phyloP scores from a whole-genome alignment of 805 yeast species.

The Jamesozyma lodderae region DNA sequence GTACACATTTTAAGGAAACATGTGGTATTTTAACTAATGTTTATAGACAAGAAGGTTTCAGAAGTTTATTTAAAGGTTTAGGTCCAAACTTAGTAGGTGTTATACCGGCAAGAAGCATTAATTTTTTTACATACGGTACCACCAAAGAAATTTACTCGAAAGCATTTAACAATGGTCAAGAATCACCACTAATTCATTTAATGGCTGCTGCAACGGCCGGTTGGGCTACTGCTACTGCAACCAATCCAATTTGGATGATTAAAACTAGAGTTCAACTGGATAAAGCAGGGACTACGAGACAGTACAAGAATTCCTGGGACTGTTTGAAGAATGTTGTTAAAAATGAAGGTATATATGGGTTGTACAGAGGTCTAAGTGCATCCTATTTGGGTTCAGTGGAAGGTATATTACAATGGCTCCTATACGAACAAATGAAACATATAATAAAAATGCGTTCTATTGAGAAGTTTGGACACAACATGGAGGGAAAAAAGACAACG shows the following conservation, averaged over 20 bases:
- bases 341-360: conserved; percentile 70
- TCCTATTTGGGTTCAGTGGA: conserved; percentile 90
- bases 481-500: conserved; percentile 31
- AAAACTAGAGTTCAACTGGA: conserved; percentile 93
- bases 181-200: conserved; percentile 78
- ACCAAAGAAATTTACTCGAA: conserved; percentile 68
- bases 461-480: conserved; percentile 30
- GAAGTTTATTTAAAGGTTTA: conserved; percentile 85
- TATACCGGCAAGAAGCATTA: conserved; percentile 94
- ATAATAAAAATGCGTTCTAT: conserved; percentile 48
- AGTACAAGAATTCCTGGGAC: conserved; percentile 78
- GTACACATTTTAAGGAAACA: conserved; percentile 76
- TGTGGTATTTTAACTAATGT: conserved; percentile 60
- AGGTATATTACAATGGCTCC: conserved; percentile 90
- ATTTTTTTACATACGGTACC: conserved; percentile 94
- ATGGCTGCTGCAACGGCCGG: conserved; percentile 88
- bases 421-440: conserved; percentile 88
- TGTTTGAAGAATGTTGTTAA: conserved; percentile 61
- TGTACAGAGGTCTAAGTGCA: conserved; percentile 88
- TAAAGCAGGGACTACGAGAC: conserved; percentile 50
- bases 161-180: conserved; percentile 62
- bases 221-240: conserved; percentile 85
- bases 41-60: conserved; percentile 66
- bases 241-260: conserved; percentile 96
- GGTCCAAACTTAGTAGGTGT: conserved; percentile 98